phyloP scores from a whole-genome alignment of 805 yeast genomes.

The Suhomyces sp. region DNA sequence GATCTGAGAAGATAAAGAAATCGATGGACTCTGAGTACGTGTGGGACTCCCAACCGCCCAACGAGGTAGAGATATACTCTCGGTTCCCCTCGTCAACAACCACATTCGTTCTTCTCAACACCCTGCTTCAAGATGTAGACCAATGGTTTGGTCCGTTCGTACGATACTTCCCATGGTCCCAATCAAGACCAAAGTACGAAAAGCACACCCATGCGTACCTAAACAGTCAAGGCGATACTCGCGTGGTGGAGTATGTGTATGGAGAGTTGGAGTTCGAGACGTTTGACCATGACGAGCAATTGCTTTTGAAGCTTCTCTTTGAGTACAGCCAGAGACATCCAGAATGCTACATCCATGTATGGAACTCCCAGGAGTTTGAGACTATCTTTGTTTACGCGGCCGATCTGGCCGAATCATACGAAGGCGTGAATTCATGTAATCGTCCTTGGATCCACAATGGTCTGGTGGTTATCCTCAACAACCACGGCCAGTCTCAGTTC shows the following conservation, averaged over 20 bases:
- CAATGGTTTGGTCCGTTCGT: conserved; percentile 18
- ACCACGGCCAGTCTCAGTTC: not conserved
- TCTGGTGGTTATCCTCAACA: conserved; percentile 16
- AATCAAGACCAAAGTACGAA: conserved; percentile 5
- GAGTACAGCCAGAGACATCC: conserved; percentile 26
- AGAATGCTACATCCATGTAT: conserved; percentile 1
- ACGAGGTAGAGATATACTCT: not conserved
- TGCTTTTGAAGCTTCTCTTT: conserved; percentile 40
- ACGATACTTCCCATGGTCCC: conserved; percentile 21
- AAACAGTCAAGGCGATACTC: conserved; percentile 1
- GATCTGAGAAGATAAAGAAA: not conserved
- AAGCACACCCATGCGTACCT: not conserved
- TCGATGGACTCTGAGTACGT: not conserved
- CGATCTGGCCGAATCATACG: conserved; percentile 52
- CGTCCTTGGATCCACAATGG: conserved; percentile 53
- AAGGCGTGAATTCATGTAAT: conserved; percentile 48
- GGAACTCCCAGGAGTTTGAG: conserved; percentile 10
- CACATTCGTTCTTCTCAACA: not conserved
- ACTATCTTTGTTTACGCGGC: conserved; percentile 43
- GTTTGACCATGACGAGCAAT: conserved; percentile 42
- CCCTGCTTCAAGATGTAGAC: conserved; percentile 1
- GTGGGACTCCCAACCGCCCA: conserved; percentile 2
- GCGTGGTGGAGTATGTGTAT: conserved; percentile 25
- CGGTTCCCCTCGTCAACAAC: not conserved
- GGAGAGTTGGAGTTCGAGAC: conserved; percentile 46